A percentile compares a stretch with the other conserved stretches of the same genome.
Conservation (phyloP, 83 land plant genomes). For the Diphasiastrum complanatum region DNA sequence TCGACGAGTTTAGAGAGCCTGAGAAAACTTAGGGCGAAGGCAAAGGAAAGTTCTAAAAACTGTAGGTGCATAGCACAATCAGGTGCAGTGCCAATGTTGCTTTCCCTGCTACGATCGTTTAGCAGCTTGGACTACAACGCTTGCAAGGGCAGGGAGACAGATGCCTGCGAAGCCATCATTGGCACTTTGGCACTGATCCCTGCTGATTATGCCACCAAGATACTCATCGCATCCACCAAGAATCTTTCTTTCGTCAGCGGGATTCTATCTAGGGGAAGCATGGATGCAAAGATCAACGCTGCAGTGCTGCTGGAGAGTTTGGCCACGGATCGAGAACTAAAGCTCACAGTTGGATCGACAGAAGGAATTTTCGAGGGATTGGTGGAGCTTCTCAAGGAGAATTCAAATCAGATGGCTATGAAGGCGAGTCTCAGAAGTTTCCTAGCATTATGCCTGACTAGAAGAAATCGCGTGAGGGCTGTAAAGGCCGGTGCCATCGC, state of each 20-base stretch:
- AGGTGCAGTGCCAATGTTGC: slow-evolving; percentile 1
- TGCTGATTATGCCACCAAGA: background rate
- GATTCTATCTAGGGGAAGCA: background rate
- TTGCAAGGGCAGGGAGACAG: too few relatives aligned
- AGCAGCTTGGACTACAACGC: too few relatives aligned
- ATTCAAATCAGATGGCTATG: background rate
- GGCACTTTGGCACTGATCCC: background rate
- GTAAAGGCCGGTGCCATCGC: background rate
- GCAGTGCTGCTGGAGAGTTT: background rate
- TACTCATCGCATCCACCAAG: background rate
- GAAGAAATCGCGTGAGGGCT: slow-evolving; percentile 7
- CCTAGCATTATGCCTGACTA: background rate
- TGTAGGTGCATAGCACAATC: background rate
- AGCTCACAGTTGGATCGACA: slow-evolving; percentile 1
- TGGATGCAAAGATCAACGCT: slow-evolving; percentile 7
- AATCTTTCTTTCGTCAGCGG: background rate
- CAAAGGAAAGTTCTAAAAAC: slow-evolving; percentile 1
- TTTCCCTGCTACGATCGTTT: background rate
- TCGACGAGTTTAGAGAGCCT: too few relatives aligned
- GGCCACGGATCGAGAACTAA: slow-evolving; percentile 8
- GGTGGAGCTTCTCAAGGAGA: slow-evolving; percentile 1
- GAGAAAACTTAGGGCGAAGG: background rate
- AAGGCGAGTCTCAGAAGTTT: slow-evolving; percentile 7
- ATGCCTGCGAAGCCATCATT: background rate
- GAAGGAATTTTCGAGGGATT: background rate